Conservation (phyloP, 345 rosid genomes). For the Eucalyptus cloeziana region DNA sequence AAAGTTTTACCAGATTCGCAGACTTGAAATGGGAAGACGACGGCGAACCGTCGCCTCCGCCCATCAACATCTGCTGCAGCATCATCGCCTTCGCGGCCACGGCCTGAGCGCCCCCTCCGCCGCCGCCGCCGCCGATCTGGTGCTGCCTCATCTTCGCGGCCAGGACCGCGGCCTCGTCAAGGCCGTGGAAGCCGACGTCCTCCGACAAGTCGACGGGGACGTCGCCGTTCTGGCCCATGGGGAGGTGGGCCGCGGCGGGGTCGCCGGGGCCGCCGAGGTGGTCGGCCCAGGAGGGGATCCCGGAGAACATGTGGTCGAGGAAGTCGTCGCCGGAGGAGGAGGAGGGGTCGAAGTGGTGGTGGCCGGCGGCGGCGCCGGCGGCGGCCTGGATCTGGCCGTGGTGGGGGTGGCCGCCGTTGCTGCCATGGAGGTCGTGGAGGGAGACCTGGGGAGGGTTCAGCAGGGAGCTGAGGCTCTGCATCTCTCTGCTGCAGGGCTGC, state of each 20-base stretch:
- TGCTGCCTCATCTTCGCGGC: constrained; percentile 26
- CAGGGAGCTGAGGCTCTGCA: constrained; percentile 16
- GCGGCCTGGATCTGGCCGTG: not conserved
- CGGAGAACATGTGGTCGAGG: constrained; percentile 73
- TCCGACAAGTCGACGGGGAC: constrained; percentile 13
- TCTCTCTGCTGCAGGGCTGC: constrained; percentile 37
- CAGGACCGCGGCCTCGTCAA: constrained; percentile 22
- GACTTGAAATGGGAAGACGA: constrained; percentile 9
- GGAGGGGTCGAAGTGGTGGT: constrained; percentile 11
- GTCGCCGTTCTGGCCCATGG: constrained; percentile 29
- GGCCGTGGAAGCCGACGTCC: constrained; percentile 16
- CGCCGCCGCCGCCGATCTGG: constrained; percentile 41
- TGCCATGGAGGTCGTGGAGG: not conserved
- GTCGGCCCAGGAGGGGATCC: constrained; percentile 29
- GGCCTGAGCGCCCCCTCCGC: not conserved
- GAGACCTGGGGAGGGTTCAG: not conserved
- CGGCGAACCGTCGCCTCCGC: constrained; percentile 25
- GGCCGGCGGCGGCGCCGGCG: not conserved
- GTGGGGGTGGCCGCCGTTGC: not conserved
- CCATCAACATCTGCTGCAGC: constrained; percentile 45
- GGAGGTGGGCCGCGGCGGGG: not conserved
- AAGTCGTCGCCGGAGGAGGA: constrained; percentile 48
- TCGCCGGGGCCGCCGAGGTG: not conserved
- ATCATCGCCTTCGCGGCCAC: constrained; percentile 28
- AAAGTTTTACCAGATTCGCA: not conserved